Evolutionary conservation across 495 filamentous ascomycete species (phyloP), one percentile per base, ranked within the genome.

Genomic region (Sphaerosporella brunnea): DNA sequence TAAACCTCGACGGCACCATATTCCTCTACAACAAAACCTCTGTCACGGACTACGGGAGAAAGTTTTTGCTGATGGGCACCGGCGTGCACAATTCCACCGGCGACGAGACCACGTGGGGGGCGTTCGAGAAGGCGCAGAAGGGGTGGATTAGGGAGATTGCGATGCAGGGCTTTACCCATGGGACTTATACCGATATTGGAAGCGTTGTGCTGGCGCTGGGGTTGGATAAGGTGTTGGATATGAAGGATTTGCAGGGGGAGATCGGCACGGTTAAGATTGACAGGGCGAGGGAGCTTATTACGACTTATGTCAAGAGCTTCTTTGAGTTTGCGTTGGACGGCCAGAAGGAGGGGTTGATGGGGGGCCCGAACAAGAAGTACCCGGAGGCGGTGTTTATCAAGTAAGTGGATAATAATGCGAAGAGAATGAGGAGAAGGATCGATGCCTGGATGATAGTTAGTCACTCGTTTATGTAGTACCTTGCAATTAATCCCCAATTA

Each of bases 1-100:
- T 71, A 4, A 68, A 70, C 48, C 44, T 73, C 21, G 72, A 74
- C 45, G 71, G 72, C 0, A 36, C 53, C 0, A 50, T 69, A 37
- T 68, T 55, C 36, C 65, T 62, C 2, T 41, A 15, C 25, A 2
- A 23, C n/a, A 26, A 13, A 1, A 25, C 21, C 8, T 25, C 34
- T 30, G n/a, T 32, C 15, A 20, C 15, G 16, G 7, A 9, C 23
- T 3, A 30, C 63, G n/a, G n/a, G n/a, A n/a, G n/a, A n/a, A n/a
- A 23, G 56, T 65, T 67, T 38, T 41, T 68, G 28, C 25, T 66
- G 9, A 54, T 65, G 44, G 59, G 56, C 3, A 15, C 53, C 5
- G 40, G 32, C 15, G 57, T 52, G 9, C 45, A 61, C 21, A 58
- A 46, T 21, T 34, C 24, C 4, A 18, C 25, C 13, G 18, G 21